phyloP scores from a whole-genome alignment of 306 rosid genomes.

The apple (Malus domestica) region DNA sequence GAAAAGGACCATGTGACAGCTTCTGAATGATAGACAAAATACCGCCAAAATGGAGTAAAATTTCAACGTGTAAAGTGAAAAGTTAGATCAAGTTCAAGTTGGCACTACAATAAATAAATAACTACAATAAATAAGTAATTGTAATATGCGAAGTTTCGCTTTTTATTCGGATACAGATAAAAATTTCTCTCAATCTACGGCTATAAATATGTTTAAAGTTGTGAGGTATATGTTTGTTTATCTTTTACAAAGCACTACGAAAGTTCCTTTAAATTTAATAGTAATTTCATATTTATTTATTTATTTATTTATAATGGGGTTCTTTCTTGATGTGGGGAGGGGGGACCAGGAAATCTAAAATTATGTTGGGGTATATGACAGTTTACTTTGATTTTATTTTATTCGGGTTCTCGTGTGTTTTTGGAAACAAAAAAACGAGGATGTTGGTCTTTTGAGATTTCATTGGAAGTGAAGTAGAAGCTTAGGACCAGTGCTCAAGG shows the following conservation, averaged over 20 bases:
- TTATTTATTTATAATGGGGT: neutral
- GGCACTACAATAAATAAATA: conserved; percentile 7
- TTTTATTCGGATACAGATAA: no score
- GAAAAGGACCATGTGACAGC: no score
- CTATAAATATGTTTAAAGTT: conserved; percentile 18
- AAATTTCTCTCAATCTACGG: conserved; percentile 10
- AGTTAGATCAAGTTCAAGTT: conserved; percentile 19
- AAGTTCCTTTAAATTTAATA: neutral
- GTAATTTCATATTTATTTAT: neutral
- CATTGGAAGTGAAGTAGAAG: conserved; percentile 50
- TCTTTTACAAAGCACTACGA: neutral
- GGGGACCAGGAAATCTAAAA: conserved; percentile 64
- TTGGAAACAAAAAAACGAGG: conserved; percentile 70
- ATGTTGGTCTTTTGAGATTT: conserved; percentile 97
- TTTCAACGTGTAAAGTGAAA: no score
- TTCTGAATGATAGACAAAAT: no score
- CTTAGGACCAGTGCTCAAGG: neutral
- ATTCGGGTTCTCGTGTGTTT: conserved; percentile 94
- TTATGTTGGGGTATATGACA: conserved; percentile 44
- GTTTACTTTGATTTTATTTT: conserved; percentile 30
- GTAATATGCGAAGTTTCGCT: neutral
- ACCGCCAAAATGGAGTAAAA: no score
- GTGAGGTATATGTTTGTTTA: conserved; percentile 15
- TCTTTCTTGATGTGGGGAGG: conserved; percentile 16
- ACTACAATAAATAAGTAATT: no score